Conservation (phyloP, 1,139 yeast genomes). For the Debaryomycetaceae sp. region DNA sequence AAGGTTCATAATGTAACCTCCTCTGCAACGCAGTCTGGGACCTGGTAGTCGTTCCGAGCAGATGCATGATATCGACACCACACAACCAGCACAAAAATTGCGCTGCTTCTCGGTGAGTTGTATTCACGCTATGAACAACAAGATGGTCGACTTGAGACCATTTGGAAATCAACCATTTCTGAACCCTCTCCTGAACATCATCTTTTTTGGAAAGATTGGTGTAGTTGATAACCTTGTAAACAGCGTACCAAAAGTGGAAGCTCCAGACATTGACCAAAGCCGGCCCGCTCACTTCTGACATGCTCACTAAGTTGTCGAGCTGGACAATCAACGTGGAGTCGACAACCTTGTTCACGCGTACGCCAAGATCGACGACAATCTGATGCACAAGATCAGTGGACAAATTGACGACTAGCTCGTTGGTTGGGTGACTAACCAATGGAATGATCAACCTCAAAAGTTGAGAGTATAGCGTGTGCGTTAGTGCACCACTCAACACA, state of each 20-base stretch:
- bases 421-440: constrained; percentile 30
- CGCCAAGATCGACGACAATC: constrained; percentile 1
- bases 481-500: neutral
- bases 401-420: neutral
- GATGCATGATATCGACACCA: constrained; percentile 15
- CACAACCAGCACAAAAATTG: constrained; percentile 42
- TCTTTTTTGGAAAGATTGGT: constrained; percentile 20
- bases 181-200: constrained; percentile 20
- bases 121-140: constrained; percentile 1
- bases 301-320: constrained; percentile 45
- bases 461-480: constrained; percentile 10
- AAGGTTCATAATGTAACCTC: too few species aligned
- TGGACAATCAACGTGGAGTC: constrained; percentile 41
- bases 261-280: constrained; percentile 38
- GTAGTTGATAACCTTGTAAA: constrained; percentile 31
- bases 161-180: constrained; percentile 47
- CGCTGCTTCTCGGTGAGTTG: constrained; percentile 18
- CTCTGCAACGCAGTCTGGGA: too few species aligned
- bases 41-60: too few species aligned
- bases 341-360: constrained; percentile 14
- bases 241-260: constrained; percentile 49
- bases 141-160: constrained; percentile 18
- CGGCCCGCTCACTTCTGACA: constrained; percentile 62
- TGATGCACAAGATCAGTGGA: constrained; percentile 1
- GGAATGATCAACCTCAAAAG: constrained; percentile 42